Base-by-base conservation (phyloP, 176 grass and related monocot genomes). In the Aegilops speltoides region DNA sequence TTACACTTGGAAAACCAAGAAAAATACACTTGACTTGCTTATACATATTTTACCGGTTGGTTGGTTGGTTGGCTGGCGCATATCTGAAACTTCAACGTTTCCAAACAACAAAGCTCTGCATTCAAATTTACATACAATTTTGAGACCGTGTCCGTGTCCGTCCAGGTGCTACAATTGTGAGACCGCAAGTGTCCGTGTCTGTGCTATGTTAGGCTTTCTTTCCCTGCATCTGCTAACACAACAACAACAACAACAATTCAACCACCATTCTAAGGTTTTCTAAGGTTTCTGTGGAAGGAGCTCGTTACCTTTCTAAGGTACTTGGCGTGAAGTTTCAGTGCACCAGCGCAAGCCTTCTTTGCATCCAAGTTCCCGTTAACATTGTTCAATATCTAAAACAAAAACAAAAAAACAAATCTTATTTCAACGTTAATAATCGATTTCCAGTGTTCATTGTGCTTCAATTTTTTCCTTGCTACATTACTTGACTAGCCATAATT, bases 281-380 rank as follows among this genome's bases (percentile, higher is more conserved):
- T 43, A 43, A 43, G 41, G 26, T 43, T 62, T 9, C 10, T 69
- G 34, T n/a, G 20, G 29, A 84, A 64, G 38, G 31, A 73, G 26
- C 24, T 77, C 59, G 28, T 73, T 32, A 94, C 95, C 77, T 94
- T 97, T 90, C 89, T 95, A 56, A 91, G 90, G 64, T 97, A 97
- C 70, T 94, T 97, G 19, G 66, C 94, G 61, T 97, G 95, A 85
- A 97, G 95, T 73, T 94, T 97, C 87, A 97, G 82, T 60, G 95
- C 95, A 62, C 67, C 82, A 50, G 68, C 83, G 36, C 95, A 97
- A 84, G 95, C 90, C 78, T 89, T 94, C 82, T 97, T 97, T 1
- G 95, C 95, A 85, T 97, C 95, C 72, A 97, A 81, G 67, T 91
- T 89, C 34, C 95, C 95, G 75, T 71, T 89, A 46, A 91, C 86